Evolutionary conservation across 306 rosid genomes (phyloP).

Genomic region (Alnus rubra): DNA sequence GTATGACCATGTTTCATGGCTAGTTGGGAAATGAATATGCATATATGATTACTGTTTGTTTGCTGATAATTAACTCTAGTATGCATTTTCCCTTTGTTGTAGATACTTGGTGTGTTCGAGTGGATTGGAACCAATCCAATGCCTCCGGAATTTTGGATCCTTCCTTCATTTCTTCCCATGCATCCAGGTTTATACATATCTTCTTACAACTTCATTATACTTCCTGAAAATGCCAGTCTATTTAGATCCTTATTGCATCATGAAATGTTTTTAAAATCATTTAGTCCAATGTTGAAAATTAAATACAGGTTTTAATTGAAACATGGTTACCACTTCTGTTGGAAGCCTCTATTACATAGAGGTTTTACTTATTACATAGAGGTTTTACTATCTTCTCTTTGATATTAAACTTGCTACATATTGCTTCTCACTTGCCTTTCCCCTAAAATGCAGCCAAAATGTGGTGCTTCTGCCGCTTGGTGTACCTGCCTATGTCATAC

Average conservation of each 20-base stretch:
- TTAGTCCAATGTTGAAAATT: neutral
- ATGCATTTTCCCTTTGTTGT: neutral
- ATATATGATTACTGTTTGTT: too few relatives aligned
- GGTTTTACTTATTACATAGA: too few relatives aligned
- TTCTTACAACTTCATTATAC: too few relatives aligned
- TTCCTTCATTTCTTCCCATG: constrained; percentile 16
- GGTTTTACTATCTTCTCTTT: neutral
- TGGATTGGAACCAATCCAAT: constrained; percentile 23
- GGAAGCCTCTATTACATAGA: neutral
- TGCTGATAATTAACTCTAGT: neutral
- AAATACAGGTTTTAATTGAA: neutral
- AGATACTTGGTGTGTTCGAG: constrained; percentile 30
- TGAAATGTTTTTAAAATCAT: neutral
- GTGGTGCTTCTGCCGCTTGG: constrained; percentile 76
- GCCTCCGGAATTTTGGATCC: constrained; percentile 27
- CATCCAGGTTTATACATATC: constrained; percentile 1
- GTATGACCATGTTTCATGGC: neutral
- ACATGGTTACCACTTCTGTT: neutral
- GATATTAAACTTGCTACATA: neutral
- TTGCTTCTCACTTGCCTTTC: neutral
- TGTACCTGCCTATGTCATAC: constrained; percentile 79
- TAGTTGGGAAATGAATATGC: too few relatives aligned
- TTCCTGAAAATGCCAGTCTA: neutral
- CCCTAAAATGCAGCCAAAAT: constrained; percentile 59
- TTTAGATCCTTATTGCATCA: neutral